These are phyloP conservation scores for Mycena sp. DNA, from an alignment of 1,284 basidiomycete species.

Conservation along the genomic window DNA sequence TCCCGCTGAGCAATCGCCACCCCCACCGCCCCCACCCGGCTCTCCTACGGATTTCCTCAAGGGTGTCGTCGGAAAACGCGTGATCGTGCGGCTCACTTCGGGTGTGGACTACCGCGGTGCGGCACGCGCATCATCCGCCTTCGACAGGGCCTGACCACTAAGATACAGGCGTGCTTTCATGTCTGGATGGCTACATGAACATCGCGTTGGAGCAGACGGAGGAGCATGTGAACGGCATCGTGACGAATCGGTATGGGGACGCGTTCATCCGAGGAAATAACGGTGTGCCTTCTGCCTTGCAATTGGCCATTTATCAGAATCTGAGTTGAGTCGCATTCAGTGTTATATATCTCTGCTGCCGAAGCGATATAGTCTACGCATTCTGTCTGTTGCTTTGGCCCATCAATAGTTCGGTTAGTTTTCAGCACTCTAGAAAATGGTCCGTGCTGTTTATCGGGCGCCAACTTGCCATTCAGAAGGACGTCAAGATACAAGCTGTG, in stretches of 20 bases:
- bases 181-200: constrained; percentile 99
- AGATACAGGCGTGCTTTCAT: constrained; percentile 86
- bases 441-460: too few relatives aligned
- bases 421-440: too few relatives aligned
- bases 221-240: constrained; percentile 89
- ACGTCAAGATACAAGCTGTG: too few relatives aligned
- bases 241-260: constrained; percentile 93
- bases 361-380: constrained; percentile 41
- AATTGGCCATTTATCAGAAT: neutral
- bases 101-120: constrained; percentile 97
- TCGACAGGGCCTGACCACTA: neutral
- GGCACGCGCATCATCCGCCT: constrained; percentile 38
- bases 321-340: constrained; percentile 33
- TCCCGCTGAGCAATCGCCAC: constrained; percentile 44
- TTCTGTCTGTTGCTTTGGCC: constrained; percentile 3
- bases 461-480: too few relatives aligned
- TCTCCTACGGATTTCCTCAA: constrained; percentile 93
- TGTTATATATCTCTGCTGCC: constrained; percentile 57
- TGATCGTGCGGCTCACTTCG: constrained; percentile 94
- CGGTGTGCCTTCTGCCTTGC: constrained; percentile 58
- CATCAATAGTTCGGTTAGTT: too few relatives aligned
- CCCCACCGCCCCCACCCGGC: constrained; percentile 65
- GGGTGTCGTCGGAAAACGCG: constrained; percentile 94
- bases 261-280: constrained; percentile 98
- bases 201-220: constrained; percentile 97